A percentile compares a stretch with the other conserved stretches of the same genome.
Evolutionary conservation across 1,284 basidiomycete species (phyloP).

Genomic region (Bothia castanella): DNA sequence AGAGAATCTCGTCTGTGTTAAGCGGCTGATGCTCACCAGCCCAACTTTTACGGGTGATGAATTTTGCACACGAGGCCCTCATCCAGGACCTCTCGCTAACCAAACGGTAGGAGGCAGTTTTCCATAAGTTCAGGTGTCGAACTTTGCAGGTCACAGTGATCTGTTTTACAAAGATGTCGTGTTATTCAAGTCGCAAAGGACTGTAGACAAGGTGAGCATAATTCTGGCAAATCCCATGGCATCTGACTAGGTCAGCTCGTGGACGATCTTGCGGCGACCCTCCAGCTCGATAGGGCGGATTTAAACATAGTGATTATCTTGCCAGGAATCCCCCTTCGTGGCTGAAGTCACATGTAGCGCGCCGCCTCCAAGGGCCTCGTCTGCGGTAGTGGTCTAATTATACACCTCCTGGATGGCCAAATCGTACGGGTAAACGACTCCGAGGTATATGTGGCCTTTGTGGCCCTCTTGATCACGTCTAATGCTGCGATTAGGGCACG

Average conservation of each 20-base stretch:
- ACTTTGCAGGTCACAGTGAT: constrained; percentile 50
- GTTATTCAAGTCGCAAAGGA: constrained; percentile 70
- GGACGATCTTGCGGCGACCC: constrained; percentile 83
- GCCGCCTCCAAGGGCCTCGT: constrained; percentile 86
- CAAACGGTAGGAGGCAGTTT: constrained; percentile 52
- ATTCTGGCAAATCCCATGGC: not conserved
- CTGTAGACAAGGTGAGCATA: constrained; percentile 65
- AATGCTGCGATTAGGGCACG: constrained; percentile 46
- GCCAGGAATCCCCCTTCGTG: not conserved
- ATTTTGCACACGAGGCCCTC: constrained; percentile 63
- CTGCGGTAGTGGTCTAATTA: constrained; percentile 58
- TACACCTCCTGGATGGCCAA: constrained; percentile 58
- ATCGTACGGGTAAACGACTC: constrained; percentile 47
- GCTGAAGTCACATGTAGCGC: constrained; percentile 46
- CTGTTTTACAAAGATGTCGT: constrained; percentile 81
- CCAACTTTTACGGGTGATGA: constrained; percentile 58
- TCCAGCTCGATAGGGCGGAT: constrained; percentile 67
- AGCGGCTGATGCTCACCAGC: constrained; percentile 40
- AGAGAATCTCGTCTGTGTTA: not conserved
- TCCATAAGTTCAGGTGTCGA: not conserved
- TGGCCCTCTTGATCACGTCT: not conserved
- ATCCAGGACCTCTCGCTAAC: constrained; percentile 53
- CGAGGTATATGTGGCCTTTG: constrained; percentile 43
- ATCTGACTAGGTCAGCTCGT: constrained; percentile 57
- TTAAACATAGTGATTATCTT: constrained; percentile 65